Evolutionary conservation across 148 eudicot species (phyloP), one percentile per base, ranked within the genome.

Genomic region (Rhododendron williamsianum): DNA sequence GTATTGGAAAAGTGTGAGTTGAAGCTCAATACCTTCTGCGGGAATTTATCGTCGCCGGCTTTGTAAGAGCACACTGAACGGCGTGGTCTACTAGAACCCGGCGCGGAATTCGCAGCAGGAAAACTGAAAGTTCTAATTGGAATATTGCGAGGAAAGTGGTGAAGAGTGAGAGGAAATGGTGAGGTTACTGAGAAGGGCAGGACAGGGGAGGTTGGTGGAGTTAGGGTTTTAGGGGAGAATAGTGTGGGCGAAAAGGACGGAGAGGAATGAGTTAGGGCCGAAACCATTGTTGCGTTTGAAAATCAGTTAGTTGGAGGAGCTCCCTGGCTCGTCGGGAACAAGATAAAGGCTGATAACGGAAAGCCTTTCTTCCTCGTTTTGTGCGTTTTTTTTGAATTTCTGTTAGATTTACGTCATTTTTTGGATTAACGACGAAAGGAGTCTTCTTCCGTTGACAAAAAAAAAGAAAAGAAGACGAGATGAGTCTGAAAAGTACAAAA

Each of bases 11-110:
- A 27, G 10, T n/a, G 13, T 13, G 48, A 46, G 6, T 9, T n/a
- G 13, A 33, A 81, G 83, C 67, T 81, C 9, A 33, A 79, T 21
- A 92, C 93, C 90, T 94, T 90, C 3, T 60, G 84, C 72, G 84
- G 81, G 83, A 71, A 71, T 27, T 85, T 79, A 10, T 74, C 87
- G 30, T 88, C 87, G 11, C 84, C n/a, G 10, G 81, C 25, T 38
- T 90, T 89, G 83, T 87, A 90, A 84, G 84, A 93, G 67, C 89
- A 84, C 54, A 89, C 23, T 8, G 88, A 78, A 38, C 78, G 84
- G 4, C 60, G 74, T 13, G 86, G 71, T 83, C 87, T 88, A 1
- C 41, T 33, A 52, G 83, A 78, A 77, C 82, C 21, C 80, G 45
- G 45, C 51, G 77, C 76, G 41, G 45, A 41, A 41, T 41, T 41